These are phyloP conservation scores for Astragalus glycyphyllos DNA, from an alignment of 306 rosid genomes.

Conservation along the genomic window DNA sequence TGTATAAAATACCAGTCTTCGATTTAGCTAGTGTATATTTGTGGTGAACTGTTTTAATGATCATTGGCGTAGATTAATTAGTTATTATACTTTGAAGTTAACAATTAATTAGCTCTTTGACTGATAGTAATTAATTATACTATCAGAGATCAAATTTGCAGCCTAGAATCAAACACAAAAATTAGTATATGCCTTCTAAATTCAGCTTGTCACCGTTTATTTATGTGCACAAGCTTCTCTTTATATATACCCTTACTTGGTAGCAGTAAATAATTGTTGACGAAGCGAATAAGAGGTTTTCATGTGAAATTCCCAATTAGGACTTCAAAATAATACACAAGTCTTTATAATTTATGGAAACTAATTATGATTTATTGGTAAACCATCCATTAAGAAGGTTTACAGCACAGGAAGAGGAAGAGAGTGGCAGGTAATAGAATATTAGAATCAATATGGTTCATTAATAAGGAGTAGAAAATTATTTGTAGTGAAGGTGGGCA, in stretches of 20 bases:
- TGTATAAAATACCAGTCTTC: background rate
- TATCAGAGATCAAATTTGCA: background rate
- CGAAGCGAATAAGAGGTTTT: background rate
- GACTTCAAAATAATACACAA: background rate
- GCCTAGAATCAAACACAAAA: background rate
- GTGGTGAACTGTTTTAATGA: background rate
- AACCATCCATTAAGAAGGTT: conserved; percentile 8
- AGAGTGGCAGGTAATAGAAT: background rate
- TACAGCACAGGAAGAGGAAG: conserved; percentile 5
- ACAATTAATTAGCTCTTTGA: background rate
- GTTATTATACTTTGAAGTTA: background rate
- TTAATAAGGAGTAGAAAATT: background rate
- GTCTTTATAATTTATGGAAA: background rate
- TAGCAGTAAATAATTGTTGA: background rate
- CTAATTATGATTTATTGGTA: background rate
- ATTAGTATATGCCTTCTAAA: conserved; percentile 2
- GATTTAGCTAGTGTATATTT: background rate
- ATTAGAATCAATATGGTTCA: background rate
- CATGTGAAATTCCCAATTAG: background rate
- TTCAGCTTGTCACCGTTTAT: background rate
- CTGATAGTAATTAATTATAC: background rate
- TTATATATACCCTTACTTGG: background rate
- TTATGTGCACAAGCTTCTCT: background rate
- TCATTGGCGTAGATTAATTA: background rate
- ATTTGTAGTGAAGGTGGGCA: background rate